Conservation (phyloP, 129 eudicot species). For the Logfia minima region DNA sequence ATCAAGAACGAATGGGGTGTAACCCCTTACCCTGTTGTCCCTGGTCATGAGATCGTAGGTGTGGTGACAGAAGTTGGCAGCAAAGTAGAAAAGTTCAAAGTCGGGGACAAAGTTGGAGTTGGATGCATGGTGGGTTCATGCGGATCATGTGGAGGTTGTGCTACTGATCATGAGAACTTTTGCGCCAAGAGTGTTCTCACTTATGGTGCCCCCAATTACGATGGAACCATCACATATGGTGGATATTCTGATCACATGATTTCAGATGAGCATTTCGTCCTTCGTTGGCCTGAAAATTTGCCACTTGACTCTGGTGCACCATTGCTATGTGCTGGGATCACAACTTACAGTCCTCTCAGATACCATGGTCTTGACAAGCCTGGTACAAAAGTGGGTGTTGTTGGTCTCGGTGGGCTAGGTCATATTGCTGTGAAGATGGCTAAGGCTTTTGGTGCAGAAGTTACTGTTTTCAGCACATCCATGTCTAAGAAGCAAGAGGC, state of each 20-base stretch:
- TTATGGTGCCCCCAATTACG: constrained; percentile 17
- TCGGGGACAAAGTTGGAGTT: constrained; percentile 63
- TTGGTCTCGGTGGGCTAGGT: background rate
- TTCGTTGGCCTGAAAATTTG: background rate
- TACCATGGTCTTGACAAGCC: constrained; percentile 4
- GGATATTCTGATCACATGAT: background rate
- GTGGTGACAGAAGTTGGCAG: constrained; percentile 50
- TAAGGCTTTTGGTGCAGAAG: constrained; percentile 1
- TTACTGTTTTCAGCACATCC: background rate
- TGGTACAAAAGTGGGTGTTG: background rate
- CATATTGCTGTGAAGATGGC: background rate
- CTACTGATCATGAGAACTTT: constrained; percentile 43
- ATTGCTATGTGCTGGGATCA: constrained; percentile 2
- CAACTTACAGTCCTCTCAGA: background rate
- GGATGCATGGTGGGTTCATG: constrained; percentile 68
- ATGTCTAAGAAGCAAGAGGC: background rate
- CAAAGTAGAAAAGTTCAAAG: constrained; percentile 47
- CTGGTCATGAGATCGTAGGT: constrained; percentile 49
- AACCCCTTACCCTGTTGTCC: background rate
- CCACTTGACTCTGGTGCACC: constrained; percentile 2
- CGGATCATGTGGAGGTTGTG: constrained; percentile 41
- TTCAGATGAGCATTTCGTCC: background rate
- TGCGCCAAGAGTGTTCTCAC: constrained; percentile 41
- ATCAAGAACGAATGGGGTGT: constrained; percentile 4
- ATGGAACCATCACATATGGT: background rate